Evolutionary conservation across 2,329 filamentous ascomycete species (phyloP).

Genomic region (Colletotrichum lini): DNA sequence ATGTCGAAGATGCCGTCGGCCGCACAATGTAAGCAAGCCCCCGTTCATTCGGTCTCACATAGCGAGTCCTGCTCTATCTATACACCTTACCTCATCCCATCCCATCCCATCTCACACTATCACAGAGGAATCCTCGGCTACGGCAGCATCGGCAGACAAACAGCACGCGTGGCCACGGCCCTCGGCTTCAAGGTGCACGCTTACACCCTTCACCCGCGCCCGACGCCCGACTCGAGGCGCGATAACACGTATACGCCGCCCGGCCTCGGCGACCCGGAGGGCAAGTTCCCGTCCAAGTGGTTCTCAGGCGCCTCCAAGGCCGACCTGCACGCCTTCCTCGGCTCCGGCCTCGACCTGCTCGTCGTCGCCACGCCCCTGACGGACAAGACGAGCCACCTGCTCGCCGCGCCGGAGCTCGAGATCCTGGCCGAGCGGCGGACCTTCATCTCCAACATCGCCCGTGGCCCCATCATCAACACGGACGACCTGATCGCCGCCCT

Average conservation of each 20-base stretch:
- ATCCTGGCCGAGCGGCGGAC: conserved; percentile 63
- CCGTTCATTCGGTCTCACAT: background rate
- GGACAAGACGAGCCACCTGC: conserved; percentile 60
- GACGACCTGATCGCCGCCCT: conserved; percentile 75
- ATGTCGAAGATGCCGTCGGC: conserved; percentile 60
- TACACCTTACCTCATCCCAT: background rate
- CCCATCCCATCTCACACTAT: background rate
- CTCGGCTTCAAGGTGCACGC: conserved; percentile 82
- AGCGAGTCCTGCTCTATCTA: no score
- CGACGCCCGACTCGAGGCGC: conserved; percentile 73
- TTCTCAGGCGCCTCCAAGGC: conserved; percentile 61
- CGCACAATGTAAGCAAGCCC: conserved; percentile 62
- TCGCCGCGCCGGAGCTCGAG: conserved; percentile 66
- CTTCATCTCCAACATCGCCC: conserved; percentile 80
- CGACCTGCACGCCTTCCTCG: conserved; percentile 65
- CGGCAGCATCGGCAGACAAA: conserved; percentile 68
- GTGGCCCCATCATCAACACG: conserved; percentile 67
- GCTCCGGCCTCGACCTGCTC: conserved; percentile 66
- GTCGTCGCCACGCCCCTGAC: conserved; percentile 68
- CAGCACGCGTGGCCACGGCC: conserved; percentile 70
- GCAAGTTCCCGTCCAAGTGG: conserved; percentile 65
- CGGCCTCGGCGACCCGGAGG: conserved; percentile 71
- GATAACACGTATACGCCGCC: conserved; percentile 79
- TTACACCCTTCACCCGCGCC: conserved; percentile 79
- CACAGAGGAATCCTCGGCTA: conserved; percentile 67